Base-by-base conservation (phyloP, 208 protist species). In the Trypanosoma grayi region DNA sequence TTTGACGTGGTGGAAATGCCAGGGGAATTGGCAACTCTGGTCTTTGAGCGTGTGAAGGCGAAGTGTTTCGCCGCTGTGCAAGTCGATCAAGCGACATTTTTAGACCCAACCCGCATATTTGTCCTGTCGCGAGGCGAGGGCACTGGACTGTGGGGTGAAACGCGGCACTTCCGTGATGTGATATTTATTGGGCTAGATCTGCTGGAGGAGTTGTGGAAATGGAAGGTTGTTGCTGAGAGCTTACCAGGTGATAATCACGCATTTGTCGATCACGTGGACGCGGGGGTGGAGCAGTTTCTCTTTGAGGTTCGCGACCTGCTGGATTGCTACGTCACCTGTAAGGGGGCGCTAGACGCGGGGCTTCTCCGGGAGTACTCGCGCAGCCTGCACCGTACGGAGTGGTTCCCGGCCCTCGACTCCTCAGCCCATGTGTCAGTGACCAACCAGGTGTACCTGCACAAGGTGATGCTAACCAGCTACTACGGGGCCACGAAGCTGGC, bases 381-480 rank as follows among this genome's bases (percentile, higher is more conserved):
- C 30, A 46, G 43, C 18, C n/a, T 75, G 43, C 70, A 73, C 43
- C 70, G 77, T 27, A 79, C 66, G 16, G 84, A 94, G 66, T 94
- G 88, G 85, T 59, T 90, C 60, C 81, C 85, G 1, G 71, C 85
- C 20, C 60, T 78, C 0, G 88, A 94, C 59, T 90, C 83, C 70
- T 83, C 82, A 0, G 80, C 77, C 31, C 88, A 94, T 70, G 83
- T 92, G 61, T 87, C 68, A 3, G 73, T 80, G 9, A 87, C 80
- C 0, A 92, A 94, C 54, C 39, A 87, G 28, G 67, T 94, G 11
- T 90, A 92, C 66, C 76, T 92, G 34, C 85, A 92, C 57, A 92
- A 92, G 58, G 56, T 81, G 40, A 66, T 94, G 22, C 73, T 94
- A 24, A 75, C 68, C n/a, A 79, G 60, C 11, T 94, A 89, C 63